These are phyloP conservation scores for Rhizoctonia solani DNA, from an alignment of 1,284 basidiomycete genomes.

Conservation along the genomic window DNA sequence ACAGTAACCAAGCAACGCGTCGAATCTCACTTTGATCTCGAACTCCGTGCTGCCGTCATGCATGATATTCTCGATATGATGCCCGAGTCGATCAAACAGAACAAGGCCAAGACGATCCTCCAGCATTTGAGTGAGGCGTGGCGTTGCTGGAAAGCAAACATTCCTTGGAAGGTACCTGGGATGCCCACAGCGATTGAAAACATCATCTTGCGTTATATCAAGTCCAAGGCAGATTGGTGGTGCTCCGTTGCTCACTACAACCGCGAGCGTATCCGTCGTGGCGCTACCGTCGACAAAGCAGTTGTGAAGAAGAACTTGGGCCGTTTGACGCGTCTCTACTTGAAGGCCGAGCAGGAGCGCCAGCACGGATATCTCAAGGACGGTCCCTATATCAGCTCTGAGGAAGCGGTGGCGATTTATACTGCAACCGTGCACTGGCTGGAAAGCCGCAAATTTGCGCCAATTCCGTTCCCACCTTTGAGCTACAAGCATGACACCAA, in stretches of 20 bases:
- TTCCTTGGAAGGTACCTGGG: slow-evolving; percentile 95
- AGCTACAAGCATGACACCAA: slow-evolving; percentile 99
- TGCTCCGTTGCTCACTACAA: slow-evolving; percentile 94
- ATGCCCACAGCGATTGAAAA: slow-evolving; percentile 99
- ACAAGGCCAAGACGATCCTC: slow-evolving; percentile 98
- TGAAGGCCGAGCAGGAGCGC: slow-evolving; percentile 97
- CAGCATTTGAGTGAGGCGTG: slow-evolving; percentile 98
- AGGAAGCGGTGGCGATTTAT: slow-evolving; percentile 96
- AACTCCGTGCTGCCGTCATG: slow-evolving; percentile 98
- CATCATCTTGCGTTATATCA: slow-evolving; percentile 98
- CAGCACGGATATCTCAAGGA: slow-evolving; percentile 98
- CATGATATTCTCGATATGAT: slow-evolving; percentile 99
- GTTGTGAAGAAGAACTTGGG: slow-evolving; percentile 96
- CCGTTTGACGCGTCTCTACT: slow-evolving; percentile 87
- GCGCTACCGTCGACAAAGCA: slow-evolving; percentile 99
- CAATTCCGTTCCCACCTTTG: slow-evolving; percentile 96
- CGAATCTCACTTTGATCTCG: slow-evolving; percentile 97
- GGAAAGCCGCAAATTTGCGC: slow-evolving; percentile 91
- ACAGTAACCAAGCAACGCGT: slow-evolving; percentile 99
- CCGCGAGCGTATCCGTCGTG: slow-evolving; percentile 91
- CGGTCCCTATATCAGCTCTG: slow-evolving; percentile 94
- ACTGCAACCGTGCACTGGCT: slow-evolving; percentile 98
- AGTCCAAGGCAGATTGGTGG: slow-evolving; percentile 99
- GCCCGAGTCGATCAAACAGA: slow-evolving; percentile 99
- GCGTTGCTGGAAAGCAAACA: slow-evolving; percentile 99